These are phyloP conservation scores for Alternaria sp. DNA, from an alignment of 2,329 filamentous ascomycete genomes.

Conservation along the genomic window DNA sequence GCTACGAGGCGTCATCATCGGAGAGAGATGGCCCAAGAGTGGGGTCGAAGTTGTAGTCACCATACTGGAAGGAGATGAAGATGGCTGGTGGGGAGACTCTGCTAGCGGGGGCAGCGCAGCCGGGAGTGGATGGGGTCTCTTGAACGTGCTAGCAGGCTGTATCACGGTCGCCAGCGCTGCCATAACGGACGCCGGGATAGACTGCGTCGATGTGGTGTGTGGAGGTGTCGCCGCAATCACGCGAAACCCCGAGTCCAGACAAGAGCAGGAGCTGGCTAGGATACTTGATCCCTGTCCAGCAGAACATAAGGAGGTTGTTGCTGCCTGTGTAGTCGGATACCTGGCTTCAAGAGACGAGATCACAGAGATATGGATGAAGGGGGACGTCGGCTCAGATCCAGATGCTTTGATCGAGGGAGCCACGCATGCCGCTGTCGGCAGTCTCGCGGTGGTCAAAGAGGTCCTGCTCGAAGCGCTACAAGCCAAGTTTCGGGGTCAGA, in stretches of 20 bases:
- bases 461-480: slow-evolving; percentile 61
- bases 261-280: slow-evolving; percentile 51
- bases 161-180: slow-evolving; percentile 94
- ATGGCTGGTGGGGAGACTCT: slow-evolving; percentile 67
- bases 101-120: slow-evolving; percentile 53
- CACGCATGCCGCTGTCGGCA: slow-evolving; percentile 66
- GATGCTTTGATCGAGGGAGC: slow-evolving; percentile 68
- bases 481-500: slow-evolving; percentile 37
- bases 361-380: slow-evolving; percentile 94
- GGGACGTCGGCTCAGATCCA: slow-evolving; percentile 59
- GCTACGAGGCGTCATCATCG: slow-evolving; percentile 85
- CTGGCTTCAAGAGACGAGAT: slow-evolving; percentile 86
- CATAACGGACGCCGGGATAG: slow-evolving; percentile 91
- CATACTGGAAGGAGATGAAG: slow-evolving; percentile 90
- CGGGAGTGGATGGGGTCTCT: slow-evolving; percentile 77
- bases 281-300: slow-evolving; percentile 83
- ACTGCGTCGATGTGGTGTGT: slow-evolving; percentile 88
- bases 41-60: slow-evolving; percentile 95
- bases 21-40: slow-evolving; percentile 97
- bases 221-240: slow-evolving; percentile 89
- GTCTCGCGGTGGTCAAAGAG: slow-evolving; percentile 65
- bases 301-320: slow-evolving; percentile 77
- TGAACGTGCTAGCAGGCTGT: slow-evolving; percentile 90
- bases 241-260: slow-evolving; percentile 34
- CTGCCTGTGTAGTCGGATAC: slow-evolving; percentile 90